Evolutionary conservation across 768 basidiomycete genomes (phyloP).

Genomic region (Tremella mesenterica): DNA sequence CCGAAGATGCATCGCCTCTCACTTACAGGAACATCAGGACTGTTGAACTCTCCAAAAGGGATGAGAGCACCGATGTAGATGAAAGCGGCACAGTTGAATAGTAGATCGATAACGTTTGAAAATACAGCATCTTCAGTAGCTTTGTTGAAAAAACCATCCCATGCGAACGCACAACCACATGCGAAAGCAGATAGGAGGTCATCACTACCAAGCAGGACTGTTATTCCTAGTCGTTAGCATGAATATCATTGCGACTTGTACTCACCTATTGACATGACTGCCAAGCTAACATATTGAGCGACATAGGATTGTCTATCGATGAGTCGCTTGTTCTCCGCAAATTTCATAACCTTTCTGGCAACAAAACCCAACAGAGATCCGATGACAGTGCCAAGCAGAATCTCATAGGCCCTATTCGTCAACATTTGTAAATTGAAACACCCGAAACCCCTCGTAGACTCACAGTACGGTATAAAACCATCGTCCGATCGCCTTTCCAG

Average conservation of each 20-base stretch:
- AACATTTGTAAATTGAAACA: no score
- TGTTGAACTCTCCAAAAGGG: slow-evolving; percentile 71
- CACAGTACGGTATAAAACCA: slow-evolving; percentile 73
- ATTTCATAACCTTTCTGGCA: slow-evolving; percentile 86
- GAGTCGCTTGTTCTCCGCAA: slow-evolving; percentile 72
- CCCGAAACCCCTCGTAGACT: slow-evolving; percentile 9
- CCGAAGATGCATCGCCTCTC: slow-evolving; percentile 1
- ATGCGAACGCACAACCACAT: slow-evolving; percentile 91
- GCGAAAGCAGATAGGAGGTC: slow-evolving; percentile 90
- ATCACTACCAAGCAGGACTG: slow-evolving; percentile 77
- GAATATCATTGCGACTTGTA: not conserved
- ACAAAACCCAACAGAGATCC: slow-evolving; percentile 65
- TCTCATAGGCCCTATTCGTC: slow-evolving; percentile 52
- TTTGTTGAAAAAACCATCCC: slow-evolving; percentile 58
- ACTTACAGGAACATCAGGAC: slow-evolving; percentile 47
- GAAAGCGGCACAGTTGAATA: slow-evolving; percentile 90
- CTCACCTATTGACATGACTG: slow-evolving; percentile 43
- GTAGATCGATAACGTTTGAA: slow-evolving; percentile 82
- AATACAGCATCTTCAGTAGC: slow-evolving; percentile 94
- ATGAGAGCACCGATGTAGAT: slow-evolving; percentile 96
- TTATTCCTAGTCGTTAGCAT: slow-evolving; percentile 53
- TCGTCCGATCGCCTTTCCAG: slow-evolving; percentile 61
- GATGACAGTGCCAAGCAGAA: slow-evolving; percentile 64
- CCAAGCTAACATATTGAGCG: slow-evolving; percentile 55
- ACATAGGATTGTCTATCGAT: slow-evolving; percentile 92